Conservation (phyloP, 2,329 filamentous ascomycete species). For the Chaetomiaceae sp. region DNA sequence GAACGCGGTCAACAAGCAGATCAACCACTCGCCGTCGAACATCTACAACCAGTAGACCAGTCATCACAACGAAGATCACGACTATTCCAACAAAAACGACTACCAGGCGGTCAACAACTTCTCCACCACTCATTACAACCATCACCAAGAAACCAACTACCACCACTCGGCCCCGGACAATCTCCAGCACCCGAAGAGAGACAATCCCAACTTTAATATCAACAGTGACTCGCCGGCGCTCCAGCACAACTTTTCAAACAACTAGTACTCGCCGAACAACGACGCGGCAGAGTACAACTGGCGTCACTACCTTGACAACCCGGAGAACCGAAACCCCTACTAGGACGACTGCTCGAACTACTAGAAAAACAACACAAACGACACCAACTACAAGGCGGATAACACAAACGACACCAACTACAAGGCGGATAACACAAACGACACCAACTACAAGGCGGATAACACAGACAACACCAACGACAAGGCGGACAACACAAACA, state of each 20-base stretch:
- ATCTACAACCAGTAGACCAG: conserved; percentile 1
- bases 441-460: background rate
- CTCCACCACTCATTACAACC: conserved; percentile 3
- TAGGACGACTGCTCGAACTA: background rate
- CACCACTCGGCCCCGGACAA: background rate
- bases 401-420: background rate
- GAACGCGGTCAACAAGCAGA: background rate
- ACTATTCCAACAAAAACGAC: conserved; percentile 2
- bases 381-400: background rate
- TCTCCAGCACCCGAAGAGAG: background rate
- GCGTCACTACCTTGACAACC: conserved; percentile 10
- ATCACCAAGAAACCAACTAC: conserved; percentile 1
- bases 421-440: background rate
- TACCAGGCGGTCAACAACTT: background rate
- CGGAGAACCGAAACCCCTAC: background rate
- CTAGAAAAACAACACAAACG: background rate
- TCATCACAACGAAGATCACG: conserved; percentile 13
- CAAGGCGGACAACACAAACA: background rate
- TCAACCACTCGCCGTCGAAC: background rate
- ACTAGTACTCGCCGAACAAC: conserved; percentile 5
- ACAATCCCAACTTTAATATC: conserved; percentile 1
- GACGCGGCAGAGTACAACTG: conserved; percentile 8
- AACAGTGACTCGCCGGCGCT: background rate
- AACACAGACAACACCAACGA: too few species aligned
- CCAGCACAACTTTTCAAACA: background rate